Base-by-base conservation (phyloP, 2,329 filamentous ascomycete species). In the Exophiala xenobiotica region DNA sequence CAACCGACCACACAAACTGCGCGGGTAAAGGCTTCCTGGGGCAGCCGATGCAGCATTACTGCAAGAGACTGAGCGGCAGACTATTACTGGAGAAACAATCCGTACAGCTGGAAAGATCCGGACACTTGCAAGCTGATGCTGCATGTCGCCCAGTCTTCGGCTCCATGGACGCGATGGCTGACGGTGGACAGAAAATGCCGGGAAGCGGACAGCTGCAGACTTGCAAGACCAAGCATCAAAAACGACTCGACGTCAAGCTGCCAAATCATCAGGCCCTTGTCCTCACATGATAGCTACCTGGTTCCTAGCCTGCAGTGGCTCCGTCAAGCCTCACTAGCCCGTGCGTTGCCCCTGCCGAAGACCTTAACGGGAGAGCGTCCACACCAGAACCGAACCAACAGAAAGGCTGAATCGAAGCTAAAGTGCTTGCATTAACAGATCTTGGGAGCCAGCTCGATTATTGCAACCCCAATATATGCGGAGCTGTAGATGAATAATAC, bases 191-290 rank as follows among this genome's bases (percentile, higher is more conserved):
- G 4, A 22, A 23, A 23, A 20, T 12, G 19, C 14, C n/a, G 19
- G 20, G 20, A 11, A 14, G 9, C 38, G 38, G 38, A 12, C 22
- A 40, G 38, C 22, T 20, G 38, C 38, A 40, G 38, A 29, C 37
- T 19, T 22, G 38, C 38, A 8, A 4, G 2, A n/a, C 11, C 20
- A 40, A 3, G 11, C 29, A 29, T 33, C 6, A 14, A 11, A 9
- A 14, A 14, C n/a, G 29, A 33, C 29, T 40, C 38, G 38, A 24
- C 20, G 38, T 23, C 12, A 40, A 40, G 38, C 38, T 40, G 38
- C 38, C 38, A 40, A 40, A 40, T 40, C 8, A 20, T 40, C 14
- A n/a, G 9, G 16, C 37, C 37, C 22, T 20, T 40, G 38, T 20
- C 12, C 38, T 23, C 19, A n/a, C n/a, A n/a, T n/a, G n/a, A n/a